Evolutionary conservation across 768 basidiomycete genomes (phyloP).

Genomic region (Panaeolus papilionaceus): DNA sequence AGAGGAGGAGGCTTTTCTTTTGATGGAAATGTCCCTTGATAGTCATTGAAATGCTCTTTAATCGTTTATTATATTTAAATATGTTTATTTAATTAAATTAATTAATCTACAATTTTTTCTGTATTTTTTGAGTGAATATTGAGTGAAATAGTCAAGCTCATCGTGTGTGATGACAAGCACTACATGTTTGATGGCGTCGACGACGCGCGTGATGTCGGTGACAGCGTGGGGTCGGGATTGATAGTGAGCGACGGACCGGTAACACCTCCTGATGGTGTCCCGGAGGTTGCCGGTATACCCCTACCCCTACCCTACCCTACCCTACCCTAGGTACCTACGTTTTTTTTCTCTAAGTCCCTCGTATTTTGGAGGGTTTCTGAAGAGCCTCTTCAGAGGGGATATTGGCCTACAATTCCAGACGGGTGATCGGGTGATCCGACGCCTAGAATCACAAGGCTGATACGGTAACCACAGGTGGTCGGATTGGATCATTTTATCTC

Average conservation of each 20-base stretch:
- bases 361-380: background rate
- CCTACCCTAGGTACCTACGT: background rate
- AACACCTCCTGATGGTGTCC: background rate
- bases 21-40: background rate
- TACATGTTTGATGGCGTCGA: too few relatives aligned
- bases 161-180: background rate
- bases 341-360: background rate
- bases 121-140: background rate
- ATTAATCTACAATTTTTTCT: background rate
- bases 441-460: background rate
- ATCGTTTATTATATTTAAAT: background rate
- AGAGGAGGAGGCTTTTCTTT: background rate
- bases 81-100: background rate
- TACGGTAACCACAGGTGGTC: background rate
- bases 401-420: background rate
- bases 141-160: background rate
- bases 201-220: background rate
- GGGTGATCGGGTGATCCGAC: background rate
- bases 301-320: background rate
- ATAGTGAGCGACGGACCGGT: background rate
- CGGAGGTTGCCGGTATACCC: background rate
- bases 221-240: background rate
- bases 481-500: too few relatives aligned
- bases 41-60: background rate
- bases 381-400: background rate